Evolutionary conservation across 169 alveolate genomes (phyloP).

Genomic region (Theileria equi): DNA sequence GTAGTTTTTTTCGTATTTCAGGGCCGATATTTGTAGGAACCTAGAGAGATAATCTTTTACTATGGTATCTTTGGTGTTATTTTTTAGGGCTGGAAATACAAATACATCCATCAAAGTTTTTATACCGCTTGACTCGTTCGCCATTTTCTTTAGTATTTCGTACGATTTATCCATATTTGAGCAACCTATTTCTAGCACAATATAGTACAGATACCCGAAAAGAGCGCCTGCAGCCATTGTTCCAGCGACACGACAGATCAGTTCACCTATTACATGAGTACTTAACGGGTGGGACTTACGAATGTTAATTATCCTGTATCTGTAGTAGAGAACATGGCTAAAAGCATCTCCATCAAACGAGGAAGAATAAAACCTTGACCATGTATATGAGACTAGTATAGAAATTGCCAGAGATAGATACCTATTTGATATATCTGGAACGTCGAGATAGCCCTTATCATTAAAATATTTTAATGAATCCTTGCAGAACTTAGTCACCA

Average conservation of each 20-base stretch:
- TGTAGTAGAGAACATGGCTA: constrained; percentile 47
- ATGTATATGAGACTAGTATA: constrained; percentile 1
- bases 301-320: constrained; percentile 39
- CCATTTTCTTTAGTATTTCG: constrained; percentile 4
- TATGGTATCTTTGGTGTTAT: neutral
- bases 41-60: constrained; percentile 1
- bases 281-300: constrained; percentile 7
- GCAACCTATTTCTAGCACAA: neutral
- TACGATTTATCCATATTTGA: neutral
- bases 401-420: constrained; percentile 12
- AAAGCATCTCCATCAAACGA: constrained; percentile 61
- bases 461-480: neutral
- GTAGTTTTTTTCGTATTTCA: neutral
- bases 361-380: constrained; percentile 10
- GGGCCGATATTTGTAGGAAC: neutral
- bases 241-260: constrained; percentile 40
- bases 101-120: constrained; percentile 12
- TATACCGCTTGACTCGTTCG: constrained; percentile 7
- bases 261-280: constrained; percentile 37
- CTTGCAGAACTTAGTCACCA: neutral
- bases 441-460: neutral
- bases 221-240: constrained; percentile 14
- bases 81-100: neutral
- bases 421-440: neutral
- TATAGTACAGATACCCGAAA: constrained; percentile 19